A percentile compares a stretch with the other conserved stretches of the same genome.
phyloP scores from a whole-genome alignment of 441 rosid genomes.

The Adansonia rubrostipa region DNA sequence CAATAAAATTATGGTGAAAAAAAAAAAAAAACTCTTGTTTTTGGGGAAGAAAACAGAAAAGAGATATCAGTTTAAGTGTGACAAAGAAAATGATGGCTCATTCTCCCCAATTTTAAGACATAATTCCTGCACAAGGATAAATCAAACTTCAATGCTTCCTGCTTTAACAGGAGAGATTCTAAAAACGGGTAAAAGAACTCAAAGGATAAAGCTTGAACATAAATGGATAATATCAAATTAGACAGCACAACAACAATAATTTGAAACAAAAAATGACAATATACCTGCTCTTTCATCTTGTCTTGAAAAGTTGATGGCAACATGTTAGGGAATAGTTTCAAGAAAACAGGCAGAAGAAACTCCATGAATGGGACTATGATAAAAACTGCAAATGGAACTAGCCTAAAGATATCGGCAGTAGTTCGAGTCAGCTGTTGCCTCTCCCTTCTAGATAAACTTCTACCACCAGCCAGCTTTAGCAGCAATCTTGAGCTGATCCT shows the following conservation, averaged over 20 bases:
- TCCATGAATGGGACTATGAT: conserved; percentile 94
- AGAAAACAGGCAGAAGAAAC: conserved; percentile 77
- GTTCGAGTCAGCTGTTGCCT: conserved; percentile 94
- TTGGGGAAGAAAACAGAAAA: conserved; percentile 2
- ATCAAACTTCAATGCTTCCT: background rate
- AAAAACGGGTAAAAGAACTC: conserved; percentile 9
- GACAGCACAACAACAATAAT: background rate
- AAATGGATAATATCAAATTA: background rate
- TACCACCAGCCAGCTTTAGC: conserved; percentile 82
- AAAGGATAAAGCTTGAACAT: background rate
- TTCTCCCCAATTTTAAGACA: background rate
- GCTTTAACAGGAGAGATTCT: conserved; percentile 8
- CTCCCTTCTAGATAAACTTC: conserved; percentile 92
- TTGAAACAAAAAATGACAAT: background rate
- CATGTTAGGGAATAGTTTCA: conserved; percentile 92
- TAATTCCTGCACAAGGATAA: background rate
- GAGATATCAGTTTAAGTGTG: background rate
- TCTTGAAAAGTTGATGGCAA: conserved; percentile 99
- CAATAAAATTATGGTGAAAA: background rate
- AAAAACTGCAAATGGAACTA: conserved; percentile 93
- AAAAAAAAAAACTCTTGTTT: background rate
- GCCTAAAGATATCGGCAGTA: conserved; percentile 95
- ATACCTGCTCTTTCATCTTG: conserved; percentile 98
- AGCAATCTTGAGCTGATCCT: conserved; percentile 83
- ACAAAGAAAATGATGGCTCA: background rate